phyloP scores from a whole-genome alignment of 2,329 filamentous ascomycete genomes.

The Epichloe brachyelytri region DNA sequence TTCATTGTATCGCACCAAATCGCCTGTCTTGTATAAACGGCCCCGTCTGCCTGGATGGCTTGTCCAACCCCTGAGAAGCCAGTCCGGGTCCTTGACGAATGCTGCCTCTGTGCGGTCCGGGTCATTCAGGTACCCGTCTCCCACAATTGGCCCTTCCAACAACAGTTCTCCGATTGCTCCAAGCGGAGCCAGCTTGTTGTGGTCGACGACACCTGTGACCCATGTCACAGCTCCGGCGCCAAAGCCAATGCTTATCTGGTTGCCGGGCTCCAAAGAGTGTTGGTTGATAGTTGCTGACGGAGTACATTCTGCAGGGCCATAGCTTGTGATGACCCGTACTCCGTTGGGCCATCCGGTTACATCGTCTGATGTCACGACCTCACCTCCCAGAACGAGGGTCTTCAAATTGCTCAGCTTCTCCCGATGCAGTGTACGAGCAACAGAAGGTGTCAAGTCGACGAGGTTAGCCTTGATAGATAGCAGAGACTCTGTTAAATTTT shows the following conservation, averaged over 20 bases:
- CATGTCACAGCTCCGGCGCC: neutral
- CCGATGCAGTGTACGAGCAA: neutral
- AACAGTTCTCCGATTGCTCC: constrained; percentile 1
- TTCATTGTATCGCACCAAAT: constrained; percentile 19
- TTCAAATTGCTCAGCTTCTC: neutral
- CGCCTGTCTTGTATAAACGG: constrained; percentile 14
- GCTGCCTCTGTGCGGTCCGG: constrained; percentile 38
- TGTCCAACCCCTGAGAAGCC: constrained; percentile 30
- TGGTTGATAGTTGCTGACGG: constrained; percentile 4
- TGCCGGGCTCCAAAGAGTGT: constrained; percentile 9
- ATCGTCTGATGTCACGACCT: neutral
- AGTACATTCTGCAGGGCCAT: constrained; percentile 20
- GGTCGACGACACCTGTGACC: neutral
- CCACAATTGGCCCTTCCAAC: constrained; percentile 1
- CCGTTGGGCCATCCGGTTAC: neutral
- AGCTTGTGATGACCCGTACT: neutral
- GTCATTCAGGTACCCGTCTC: neutral
- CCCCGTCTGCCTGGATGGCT: constrained; percentile 12
- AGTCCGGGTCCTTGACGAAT: constrained; percentile 44
- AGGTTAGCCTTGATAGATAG: neutral
- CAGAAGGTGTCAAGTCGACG: neutral
- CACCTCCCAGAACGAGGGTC: neutral
- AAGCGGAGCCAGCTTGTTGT: neutral
- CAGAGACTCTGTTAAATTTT: neutral
- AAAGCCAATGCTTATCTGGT: neutral